A percentile compares a stretch with the other conserved stretches of the same genome.
These are phyloP conservation scores for Carpinus fangiana DNA, from an alignment of 306 rosid species.

Conservation along the genomic window DNA sequence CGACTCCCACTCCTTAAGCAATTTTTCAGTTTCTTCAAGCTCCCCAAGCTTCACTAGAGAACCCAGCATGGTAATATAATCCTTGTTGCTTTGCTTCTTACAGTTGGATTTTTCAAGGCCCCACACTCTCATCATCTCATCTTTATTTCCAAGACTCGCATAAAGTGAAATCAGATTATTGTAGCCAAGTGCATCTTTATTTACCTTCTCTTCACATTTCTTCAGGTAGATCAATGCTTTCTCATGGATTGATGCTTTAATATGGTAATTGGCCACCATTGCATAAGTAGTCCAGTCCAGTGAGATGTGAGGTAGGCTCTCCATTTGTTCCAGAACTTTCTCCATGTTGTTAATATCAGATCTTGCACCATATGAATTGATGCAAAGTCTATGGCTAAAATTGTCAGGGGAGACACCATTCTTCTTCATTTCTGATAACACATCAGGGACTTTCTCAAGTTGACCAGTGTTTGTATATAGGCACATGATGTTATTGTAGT, in stretches of 20 bases:
- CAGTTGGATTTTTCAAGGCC: conserved; percentile 47
- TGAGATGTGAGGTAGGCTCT: conserved; percentile 37
- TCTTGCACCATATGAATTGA: conserved; percentile 52
- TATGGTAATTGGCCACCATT: conserved; percentile 56
- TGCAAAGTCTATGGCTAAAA: conserved; percentile 62
- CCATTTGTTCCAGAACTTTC: conserved; percentile 62
- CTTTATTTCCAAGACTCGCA: conserved; percentile 49
- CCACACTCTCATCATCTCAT: conserved; percentile 63
- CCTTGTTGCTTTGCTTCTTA: conserved; percentile 62
- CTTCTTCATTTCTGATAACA: conserved; percentile 54
- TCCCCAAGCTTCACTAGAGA: conserved; percentile 63
- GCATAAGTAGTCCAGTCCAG: conserved; percentile 55
- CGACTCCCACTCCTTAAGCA: conserved; percentile 65
- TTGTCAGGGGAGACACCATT: conserved; percentile 54
- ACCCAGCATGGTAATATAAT: conserved; percentile 64
- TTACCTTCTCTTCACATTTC: conserved; percentile 60
- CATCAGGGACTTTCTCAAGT: conserved; percentile 59
- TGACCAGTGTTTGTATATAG: conserved; percentile 45
- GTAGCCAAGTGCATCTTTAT: conserved; percentile 42
- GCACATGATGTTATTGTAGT: conserved; percentile 64
- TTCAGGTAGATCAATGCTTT: conserved; percentile 49
- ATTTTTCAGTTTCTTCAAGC: conserved; percentile 46
- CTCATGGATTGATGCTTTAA: conserved; percentile 51
- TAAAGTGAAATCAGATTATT: conserved; percentile 59
- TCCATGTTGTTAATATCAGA: conserved; percentile 56